Percentiles rank a stretch among this genome's conserved stretches.
phyloP scores from a whole-genome alignment of 345 rosid species.

The Rhizophora apiculata region DNA sequence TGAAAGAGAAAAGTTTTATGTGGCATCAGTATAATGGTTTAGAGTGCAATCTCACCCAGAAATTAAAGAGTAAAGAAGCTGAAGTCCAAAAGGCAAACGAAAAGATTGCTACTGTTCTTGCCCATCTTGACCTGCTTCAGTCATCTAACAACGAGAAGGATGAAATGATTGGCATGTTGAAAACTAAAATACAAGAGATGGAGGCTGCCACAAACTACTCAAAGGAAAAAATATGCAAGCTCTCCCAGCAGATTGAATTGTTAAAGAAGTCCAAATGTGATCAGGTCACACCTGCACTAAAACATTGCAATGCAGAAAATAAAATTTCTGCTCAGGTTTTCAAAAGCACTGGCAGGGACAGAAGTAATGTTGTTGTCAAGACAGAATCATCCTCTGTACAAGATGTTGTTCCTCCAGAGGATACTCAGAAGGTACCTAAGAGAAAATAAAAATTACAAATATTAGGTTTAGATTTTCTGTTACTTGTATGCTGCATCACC shows the following conservation, averaged over 20 bases:
- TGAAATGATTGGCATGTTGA: slow-evolving; percentile 45
- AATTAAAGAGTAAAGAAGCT: slow-evolving; percentile 48
- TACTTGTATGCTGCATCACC: background rate
- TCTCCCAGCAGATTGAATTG: slow-evolving; percentile 47
- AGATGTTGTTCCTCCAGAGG: slow-evolving; percentile 17
- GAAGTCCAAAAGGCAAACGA: slow-evolving; percentile 55
- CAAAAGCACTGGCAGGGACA: slow-evolving; percentile 20
- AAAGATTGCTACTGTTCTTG: slow-evolving; percentile 53
- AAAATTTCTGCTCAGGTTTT: slow-evolving; percentile 25
- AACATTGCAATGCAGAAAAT: slow-evolving; percentile 30
- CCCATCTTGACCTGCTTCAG: slow-evolving; percentile 54
- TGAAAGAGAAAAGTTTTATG: slow-evolving; percentile 61
- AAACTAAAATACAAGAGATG: slow-evolving; percentile 44
- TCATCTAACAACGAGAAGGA: slow-evolving; percentile 59
- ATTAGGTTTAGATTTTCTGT: background rate
- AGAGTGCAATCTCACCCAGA: slow-evolving; percentile 48
- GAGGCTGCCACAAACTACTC: slow-evolving; percentile 44
- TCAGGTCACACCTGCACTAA: slow-evolving; percentile 42
- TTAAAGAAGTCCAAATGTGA: slow-evolving; percentile 40
- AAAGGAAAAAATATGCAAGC: slow-evolving; percentile 44
- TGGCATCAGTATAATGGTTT: slow-evolving; percentile 64
- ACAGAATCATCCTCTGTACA: slow-evolving; percentile 40
- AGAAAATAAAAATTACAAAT: background rate
- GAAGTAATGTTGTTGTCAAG: slow-evolving; percentile 20
- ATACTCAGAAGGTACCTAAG: slow-evolving; percentile 48